Evolutionary conservation across 1,284 basidiomycete genomes (phyloP), one percentile per base, ranked within the genome.

Genomic region (Ceratobasidium theobromae): DNA sequence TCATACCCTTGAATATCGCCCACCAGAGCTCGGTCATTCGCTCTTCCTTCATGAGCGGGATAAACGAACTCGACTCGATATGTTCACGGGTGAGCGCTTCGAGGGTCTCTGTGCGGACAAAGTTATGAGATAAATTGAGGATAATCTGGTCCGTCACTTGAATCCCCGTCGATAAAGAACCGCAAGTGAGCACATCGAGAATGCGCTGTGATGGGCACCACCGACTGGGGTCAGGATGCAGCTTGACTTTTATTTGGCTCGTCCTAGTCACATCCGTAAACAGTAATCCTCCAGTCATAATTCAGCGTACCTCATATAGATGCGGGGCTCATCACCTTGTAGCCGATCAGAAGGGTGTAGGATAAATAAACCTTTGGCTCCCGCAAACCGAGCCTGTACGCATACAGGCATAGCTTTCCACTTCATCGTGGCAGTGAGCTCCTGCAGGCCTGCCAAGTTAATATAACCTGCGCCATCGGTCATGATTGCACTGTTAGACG

Each of bases 401-500:
- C 66, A 54, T 35, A 57, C 52, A 30, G 68, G 68, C 6, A 54
- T 30, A 3, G 6, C 23, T 21, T 16, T n/a, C 25, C 67, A 64
- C 11, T 53, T 60, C 62, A 57, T 53, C 4, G 53, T 27, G 9
- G 40, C 38, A 11, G 67, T 53, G 16, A 68, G 67, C 32, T 38
- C 16, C 11, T 46, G 21, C 3, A 69, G 41, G 0, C 66, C 69
- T 2, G 69, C 33, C 4, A 28, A 32, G 18, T 68, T 69, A 25
- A 69, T 69, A 12, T n/a, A 57, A n/a, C 69, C 66, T 14, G 66
- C 64, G 1, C 69, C 69, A 33, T 69, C 69, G 23, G 67, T 69
- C 69, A 69, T 69, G 12, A 68, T 58, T 8, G 67, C 53, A 23
- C 49, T 65, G 16, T 53, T 65, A 12, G 38, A 53, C 12, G 53